phyloP scores from a whole-genome alignment of 2,329 filamentous ascomycete genomes.

The Acephala macrosclerotiorum region DNA sequence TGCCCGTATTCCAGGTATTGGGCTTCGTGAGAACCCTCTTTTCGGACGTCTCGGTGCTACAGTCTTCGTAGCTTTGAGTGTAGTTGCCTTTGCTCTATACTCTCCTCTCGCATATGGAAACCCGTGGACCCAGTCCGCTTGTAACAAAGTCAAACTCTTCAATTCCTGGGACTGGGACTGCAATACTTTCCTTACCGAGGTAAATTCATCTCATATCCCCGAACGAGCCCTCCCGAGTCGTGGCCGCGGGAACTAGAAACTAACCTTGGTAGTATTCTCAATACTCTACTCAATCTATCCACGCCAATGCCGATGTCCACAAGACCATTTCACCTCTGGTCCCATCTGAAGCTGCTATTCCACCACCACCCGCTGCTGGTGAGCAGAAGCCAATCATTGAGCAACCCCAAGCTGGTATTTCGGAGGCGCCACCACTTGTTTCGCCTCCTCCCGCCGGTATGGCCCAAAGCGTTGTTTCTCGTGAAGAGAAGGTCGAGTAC shows the following conservation, averaged over 20 bases:
- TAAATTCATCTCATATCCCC: constrained; percentile 63
- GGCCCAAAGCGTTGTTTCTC: constrained; percentile 43
- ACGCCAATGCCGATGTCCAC: constrained; percentile 37
- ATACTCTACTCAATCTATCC: constrained; percentile 42
- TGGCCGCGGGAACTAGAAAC: constrained; percentile 19
- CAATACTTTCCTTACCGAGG: constrained; percentile 86
- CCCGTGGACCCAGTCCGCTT: constrained; percentile 88
- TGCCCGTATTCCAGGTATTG: constrained; percentile 72
- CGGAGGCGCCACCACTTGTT: constrained; percentile 40
- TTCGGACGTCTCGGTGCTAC: constrained; percentile 79
- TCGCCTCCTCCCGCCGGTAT: constrained; percentile 32
- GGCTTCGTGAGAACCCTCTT: constrained; percentile 72
- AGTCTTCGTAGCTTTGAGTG: constrained; percentile 75
- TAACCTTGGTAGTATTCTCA: constrained; percentile 44
- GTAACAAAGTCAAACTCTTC: constrained; percentile 86
- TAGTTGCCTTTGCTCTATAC: constrained; percentile 83
- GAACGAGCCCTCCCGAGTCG: constrained; percentile 32
- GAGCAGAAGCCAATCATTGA: constrained; percentile 41
- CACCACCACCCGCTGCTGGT: constrained; percentile 31
- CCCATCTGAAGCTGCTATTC: constrained; percentile 39
- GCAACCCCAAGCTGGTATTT: constrained; percentile 37
- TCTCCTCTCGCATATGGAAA: constrained; percentile 93
- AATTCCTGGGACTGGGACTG: constrained; percentile 97
- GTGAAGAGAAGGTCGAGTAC: constrained; percentile 90
- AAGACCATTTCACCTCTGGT: constrained; percentile 41